Evolutionary conservation across 2,329 filamentous ascomycete genomes (phyloP).

Genomic region (Talaromyces atroroseus): DNA sequence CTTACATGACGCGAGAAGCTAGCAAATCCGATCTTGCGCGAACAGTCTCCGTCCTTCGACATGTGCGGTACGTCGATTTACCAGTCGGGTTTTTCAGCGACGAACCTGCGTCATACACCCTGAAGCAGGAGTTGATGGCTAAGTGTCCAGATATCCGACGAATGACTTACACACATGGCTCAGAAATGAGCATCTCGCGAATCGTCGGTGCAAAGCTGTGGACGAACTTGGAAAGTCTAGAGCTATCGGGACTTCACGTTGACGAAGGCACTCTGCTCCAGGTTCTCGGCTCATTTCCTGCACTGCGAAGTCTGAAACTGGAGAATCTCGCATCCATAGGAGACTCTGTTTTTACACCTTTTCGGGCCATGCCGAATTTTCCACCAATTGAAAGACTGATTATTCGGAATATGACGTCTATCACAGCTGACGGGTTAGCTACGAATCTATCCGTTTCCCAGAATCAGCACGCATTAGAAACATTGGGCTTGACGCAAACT

Average conservation of each 20-base stretch:
- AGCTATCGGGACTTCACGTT: slow-evolving; percentile 33
- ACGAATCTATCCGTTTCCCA: slow-evolving; percentile 60
- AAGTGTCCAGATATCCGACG: slow-evolving; percentile 79
- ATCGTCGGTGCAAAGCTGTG: slow-evolving; percentile 53
- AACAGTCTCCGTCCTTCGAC: slow-evolving; percentile 76
- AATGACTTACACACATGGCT: slow-evolving; percentile 76
- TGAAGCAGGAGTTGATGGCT: slow-evolving; percentile 78
- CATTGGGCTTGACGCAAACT: slow-evolving; percentile 66
- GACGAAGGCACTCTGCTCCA: slow-evolving; percentile 53
- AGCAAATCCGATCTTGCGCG: slow-evolving; percentile 78
- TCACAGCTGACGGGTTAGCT: slow-evolving; percentile 67
- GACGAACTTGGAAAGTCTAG: slow-evolving; percentile 38
- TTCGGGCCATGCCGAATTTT: slow-evolving; percentile 63
- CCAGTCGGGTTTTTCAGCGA: slow-evolving; percentile 83
- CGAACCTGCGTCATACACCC: slow-evolving; percentile 65
- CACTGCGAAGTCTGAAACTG: slow-evolving; percentile 69
- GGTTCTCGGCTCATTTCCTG: slow-evolving; percentile 62
- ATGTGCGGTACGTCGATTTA: slow-evolving; percentile 82
- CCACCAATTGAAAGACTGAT: slow-evolving; percentile 69
- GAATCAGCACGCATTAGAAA: slow-evolving; percentile 56
- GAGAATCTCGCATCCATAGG: slow-evolving; percentile 64
- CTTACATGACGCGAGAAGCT: slow-evolving; percentile 91
- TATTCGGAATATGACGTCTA: slow-evolving; percentile 62
- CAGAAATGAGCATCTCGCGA: slow-evolving; percentile 69
- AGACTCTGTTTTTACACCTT: slow-evolving; percentile 68